Base-by-base conservation (phyloP, 2,329 filamentous ascomycete genomes). In the Domatiomyces globalis region DNA sequence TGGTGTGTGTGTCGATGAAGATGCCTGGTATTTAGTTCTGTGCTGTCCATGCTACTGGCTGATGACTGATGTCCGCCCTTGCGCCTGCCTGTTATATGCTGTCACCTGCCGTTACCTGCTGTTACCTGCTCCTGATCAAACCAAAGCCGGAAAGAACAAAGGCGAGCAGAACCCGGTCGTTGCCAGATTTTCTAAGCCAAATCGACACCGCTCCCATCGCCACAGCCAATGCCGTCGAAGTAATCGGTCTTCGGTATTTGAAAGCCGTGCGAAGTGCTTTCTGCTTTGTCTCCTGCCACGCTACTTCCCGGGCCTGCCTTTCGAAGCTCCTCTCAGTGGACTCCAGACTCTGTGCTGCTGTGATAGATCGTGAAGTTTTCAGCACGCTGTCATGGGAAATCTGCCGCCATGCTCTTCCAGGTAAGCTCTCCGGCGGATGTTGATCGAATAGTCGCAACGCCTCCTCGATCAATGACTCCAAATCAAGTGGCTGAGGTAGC, bases 321-420 rank as follows among this genome's bases (percentile, higher is more conserved):
- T 78, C 69, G 60, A 95, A 90, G 54, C 82, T 77, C 4, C 63
- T 65, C 55, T 81, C 72, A 1, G 87, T 90, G 43, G 90, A 78
- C 27, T 75, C 68, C 33, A 86, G 66, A 0, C 75, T 78, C 63
- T 87, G 79, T 25, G 66, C 65, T 5, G 72, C 65, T 46, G 77
- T 72, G 39, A 47, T 73, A 63, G 62, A 77, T 10, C 78, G 75
- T 0, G 85, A 85, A 1, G 89, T 95, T 67, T 94, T 95, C 49
- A 98, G 75, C 6, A 87, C 87, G 65, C 89, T 95, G 53, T 78
- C 78, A 5, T 67, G 65, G 2, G 88, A 88, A 53, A 98, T 83
- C 15, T 68, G 69, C 54, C 73, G 72, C 88, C 89, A 96, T 5
- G 77, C 74, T 36, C 74, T 69, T 49, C 67, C 69, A 6, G 73